Evolutionary conservation across 2,329 filamentous ascomycete genomes (phyloP), one percentile per base, ranked within the genome.

Genomic region (Fusarium sp.): DNA sequence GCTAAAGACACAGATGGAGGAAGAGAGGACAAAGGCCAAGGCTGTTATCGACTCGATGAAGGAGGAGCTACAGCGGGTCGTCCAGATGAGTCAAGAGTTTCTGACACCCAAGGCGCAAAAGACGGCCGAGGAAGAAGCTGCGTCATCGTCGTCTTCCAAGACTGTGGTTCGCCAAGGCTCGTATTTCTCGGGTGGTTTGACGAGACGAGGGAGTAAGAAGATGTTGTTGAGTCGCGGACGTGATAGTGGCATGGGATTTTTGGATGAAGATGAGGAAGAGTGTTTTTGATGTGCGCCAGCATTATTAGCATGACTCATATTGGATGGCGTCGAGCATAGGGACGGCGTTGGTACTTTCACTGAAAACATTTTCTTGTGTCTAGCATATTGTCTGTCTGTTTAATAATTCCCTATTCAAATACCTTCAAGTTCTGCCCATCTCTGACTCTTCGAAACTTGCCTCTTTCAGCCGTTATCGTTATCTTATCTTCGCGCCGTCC

Each of bases 201-300:
- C 67, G 3, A 72, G 72, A 42, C 71, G 70, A 19, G 19, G 25
- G 14, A 68, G 68, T 23, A 75, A 70, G 23, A 76, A 60, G 63
- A 83, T 79, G 73, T 75, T 52, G 15, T 75, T 52, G 15, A 61
- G 76, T 55, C 78, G 82, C 55, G 76, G 78, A 53, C 78, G 80
- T 61, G 84, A 87, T 69, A 85, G 82, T 49, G 84, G 84, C 0
- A 66, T 87, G 45, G 83, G 82, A 0, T 74, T 87, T 21, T 61
- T 85, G 69, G 82, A 84, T 25, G 83, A 86, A 66, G 82, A 84
- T 32, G 80, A 80, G 49, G 71, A 76, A 15, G 75, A 76, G 29
- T 65, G 73, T 35, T 74, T 66, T 57, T 59, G 14, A 55, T 15
- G 8, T 37, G 45, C 46, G 13, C 17, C 15, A 53, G 19, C 3